A percentile compares a stretch with the other conserved stretches of the same genome.
Conservation (phyloP, 768 basidiomycete species). For the Hysterangium stoloniferum region DNA sequence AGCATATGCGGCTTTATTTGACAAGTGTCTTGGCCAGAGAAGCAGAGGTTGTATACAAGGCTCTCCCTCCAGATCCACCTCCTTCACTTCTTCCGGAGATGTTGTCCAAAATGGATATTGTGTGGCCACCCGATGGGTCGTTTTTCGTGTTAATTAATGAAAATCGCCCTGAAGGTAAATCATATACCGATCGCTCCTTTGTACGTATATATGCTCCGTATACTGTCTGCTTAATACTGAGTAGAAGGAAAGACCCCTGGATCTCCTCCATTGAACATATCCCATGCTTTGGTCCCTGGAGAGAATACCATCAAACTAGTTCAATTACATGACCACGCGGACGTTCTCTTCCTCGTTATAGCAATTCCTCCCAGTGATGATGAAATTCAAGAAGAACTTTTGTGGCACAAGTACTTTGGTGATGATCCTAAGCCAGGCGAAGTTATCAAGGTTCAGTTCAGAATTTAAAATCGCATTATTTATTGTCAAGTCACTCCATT, state of each 20-base stretch:
- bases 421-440: not conserved
- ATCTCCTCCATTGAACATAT: conserved; percentile 3
- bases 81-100: not conserved
- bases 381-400: not conserved
- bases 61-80: not conserved
- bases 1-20: not conserved
- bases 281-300: not conserved
- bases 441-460: not conserved
- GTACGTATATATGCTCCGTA: no score
- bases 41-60: not conserved
- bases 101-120: not conserved
- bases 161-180: not conserved
- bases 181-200: not conserved
- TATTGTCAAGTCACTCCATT: no score
- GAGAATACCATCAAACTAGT: not conserved
- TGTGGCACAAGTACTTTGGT: not conserved
- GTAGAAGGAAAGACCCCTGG: no score
- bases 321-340: not conserved
- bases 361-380: not conserved
- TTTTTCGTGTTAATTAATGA: not conserved
- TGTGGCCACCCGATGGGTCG: not conserved
- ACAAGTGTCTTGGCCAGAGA: not conserved
- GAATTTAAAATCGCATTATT: no score
- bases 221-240: not conserved
- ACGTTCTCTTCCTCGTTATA: not conserved